These are phyloP conservation scores for Moelleriella libera DNA, from an alignment of 2,329 filamentous ascomycete species.

Conservation along the genomic window DNA sequence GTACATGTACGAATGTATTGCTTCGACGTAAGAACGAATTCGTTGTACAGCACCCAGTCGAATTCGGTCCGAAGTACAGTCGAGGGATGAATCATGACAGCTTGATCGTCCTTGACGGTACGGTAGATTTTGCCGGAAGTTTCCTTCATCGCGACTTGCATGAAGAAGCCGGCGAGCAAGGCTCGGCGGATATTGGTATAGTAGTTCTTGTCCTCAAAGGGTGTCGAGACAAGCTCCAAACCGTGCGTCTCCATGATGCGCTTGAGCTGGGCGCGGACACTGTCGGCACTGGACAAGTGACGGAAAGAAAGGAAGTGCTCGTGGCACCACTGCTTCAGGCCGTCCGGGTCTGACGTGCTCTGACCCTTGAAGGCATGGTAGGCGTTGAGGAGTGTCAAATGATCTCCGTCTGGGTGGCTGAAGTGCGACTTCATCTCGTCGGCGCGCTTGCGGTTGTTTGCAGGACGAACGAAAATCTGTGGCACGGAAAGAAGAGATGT, in stretches of 20 bases:
- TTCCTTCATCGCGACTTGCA: slow-evolving; percentile 96
- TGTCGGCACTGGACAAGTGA: slow-evolving; percentile 82
- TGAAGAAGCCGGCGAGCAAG: slow-evolving; percentile 91
- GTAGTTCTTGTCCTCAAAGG: slow-evolving; percentile 92
- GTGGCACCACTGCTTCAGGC: slow-evolving; percentile 86
- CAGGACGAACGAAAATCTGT: slow-evolving; percentile 82
- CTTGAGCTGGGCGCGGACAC: slow-evolving; percentile 80
- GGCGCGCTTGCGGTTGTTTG: slow-evolving; percentile 71
- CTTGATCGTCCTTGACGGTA: slow-evolving; percentile 94
- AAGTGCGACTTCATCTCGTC: slow-evolving; percentile 97
- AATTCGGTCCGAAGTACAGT: slow-evolving; percentile 79
- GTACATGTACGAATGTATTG: slow-evolving; percentile 96
- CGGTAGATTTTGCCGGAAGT: slow-evolving; percentile 78
- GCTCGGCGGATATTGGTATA: slow-evolving; percentile 94
- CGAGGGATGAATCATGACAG: slow-evolving; percentile 82
- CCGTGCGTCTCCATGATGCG: slow-evolving; percentile 93
- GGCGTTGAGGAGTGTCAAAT: slow-evolving; percentile 89
- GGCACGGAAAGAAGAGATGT: slow-evolving; percentile 89
- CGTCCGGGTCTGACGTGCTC: slow-evolving; percentile 41
- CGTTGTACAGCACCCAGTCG: slow-evolving; percentile 97
- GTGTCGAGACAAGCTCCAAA: slow-evolving; percentile 73
- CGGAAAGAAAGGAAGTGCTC: slow-evolving; percentile 89
- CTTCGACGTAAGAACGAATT: slow-evolving; percentile 95
- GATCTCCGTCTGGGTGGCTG: slow-evolving; percentile 84
- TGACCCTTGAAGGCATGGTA: slow-evolving; percentile 91